phyloP scores from a whole-genome alignment of 192 early-diverging fungal species.

The Gamsiella multidivaricata region DNA sequence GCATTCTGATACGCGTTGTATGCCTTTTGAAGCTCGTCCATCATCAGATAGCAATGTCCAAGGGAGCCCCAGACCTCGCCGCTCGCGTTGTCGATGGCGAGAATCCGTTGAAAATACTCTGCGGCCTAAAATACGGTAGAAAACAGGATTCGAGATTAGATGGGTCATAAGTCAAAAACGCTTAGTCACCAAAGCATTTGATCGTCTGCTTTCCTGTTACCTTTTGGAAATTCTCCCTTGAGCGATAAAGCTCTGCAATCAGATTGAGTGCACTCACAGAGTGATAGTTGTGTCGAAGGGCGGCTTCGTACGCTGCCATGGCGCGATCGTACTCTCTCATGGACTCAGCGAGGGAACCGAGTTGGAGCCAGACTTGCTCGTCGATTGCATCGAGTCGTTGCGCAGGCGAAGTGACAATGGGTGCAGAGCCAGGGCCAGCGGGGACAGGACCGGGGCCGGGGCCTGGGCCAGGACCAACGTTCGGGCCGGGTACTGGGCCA shows the following conservation, averaged over 20 bases:
- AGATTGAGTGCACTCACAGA: constrained; percentile 83
- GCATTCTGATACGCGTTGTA: constrained; percentile 98
- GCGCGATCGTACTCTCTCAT: constrained; percentile 88
- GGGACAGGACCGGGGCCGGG: constrained; percentile 26
- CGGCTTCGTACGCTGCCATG: constrained; percentile 85
- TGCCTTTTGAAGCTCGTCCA: constrained; percentile 94
- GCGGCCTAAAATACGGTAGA: constrained; percentile 69
- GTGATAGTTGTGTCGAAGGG: constrained; percentile 94
- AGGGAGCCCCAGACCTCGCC: constrained; percentile 96
- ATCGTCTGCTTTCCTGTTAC: too few relatives aligned
- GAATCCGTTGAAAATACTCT: constrained; percentile 91
- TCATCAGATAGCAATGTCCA: constrained; percentile 97
- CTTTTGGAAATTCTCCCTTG: constrained; percentile 83
- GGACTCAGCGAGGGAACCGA: constrained; percentile 58
- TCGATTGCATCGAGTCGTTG: constrained; percentile 65
- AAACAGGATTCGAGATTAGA: constrained; percentile 6
- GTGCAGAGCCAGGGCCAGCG: constrained; percentile 1
- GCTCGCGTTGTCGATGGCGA: constrained; percentile 83
- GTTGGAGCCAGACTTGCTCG: constrained; percentile 72
- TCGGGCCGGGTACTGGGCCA: constrained; percentile 20
- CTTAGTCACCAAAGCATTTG: too few relatives aligned
- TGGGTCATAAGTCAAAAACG: too few relatives aligned
- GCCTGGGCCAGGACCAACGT: constrained; percentile 29
- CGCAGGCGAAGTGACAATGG: constrained; percentile 38
- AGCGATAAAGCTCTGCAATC: constrained; percentile 85